Conservation (phyloP, 192 early-diverging fungal genomes). For the Cladochytrium replicatum region DNA sequence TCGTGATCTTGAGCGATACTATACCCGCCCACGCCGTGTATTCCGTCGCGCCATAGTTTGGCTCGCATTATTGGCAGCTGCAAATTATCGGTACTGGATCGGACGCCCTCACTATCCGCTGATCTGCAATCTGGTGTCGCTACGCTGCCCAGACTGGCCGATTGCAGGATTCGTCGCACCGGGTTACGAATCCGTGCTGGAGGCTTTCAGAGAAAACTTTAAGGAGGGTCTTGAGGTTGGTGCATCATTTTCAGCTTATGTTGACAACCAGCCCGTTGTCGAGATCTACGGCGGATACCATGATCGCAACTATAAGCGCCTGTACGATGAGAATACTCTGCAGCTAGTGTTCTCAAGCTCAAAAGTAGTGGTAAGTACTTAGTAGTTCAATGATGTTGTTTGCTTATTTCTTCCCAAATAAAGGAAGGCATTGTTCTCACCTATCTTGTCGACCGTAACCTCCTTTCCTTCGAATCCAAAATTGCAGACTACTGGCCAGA, state of each 20-base stretch:
- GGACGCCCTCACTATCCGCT: constrained; percentile 11
- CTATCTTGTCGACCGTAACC: constrained; percentile 44
- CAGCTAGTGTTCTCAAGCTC: constrained; percentile 57
- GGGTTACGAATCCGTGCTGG: constrained; percentile 29
- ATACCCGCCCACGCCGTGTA: no score
- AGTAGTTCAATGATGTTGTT: background rate
- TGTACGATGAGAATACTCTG: constrained; percentile 45
- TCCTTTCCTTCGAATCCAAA: constrained; percentile 36
- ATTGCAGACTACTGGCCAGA: constrained; percentile 62
- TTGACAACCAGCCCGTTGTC: constrained; percentile 45
- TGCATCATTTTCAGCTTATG: constrained; percentile 35
- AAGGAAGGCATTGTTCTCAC: constrained; percentile 42
- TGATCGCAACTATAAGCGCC: constrained; percentile 24
- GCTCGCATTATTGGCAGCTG: background rate
- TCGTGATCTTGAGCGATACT: no score
- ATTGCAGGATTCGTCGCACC: constrained; percentile 16
- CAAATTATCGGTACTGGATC: constrained; percentile 10
- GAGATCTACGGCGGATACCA: constrained; percentile 53
- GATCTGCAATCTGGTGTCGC: constrained; percentile 8
- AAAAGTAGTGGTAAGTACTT: constrained; percentile 42
- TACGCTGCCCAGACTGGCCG: constrained; percentile 14
- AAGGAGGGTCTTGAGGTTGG: constrained; percentile 37
- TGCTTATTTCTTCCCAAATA: background rate
- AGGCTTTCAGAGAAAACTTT: constrained; percentile 29
- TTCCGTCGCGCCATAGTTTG: no score